Evolutionary conservation across 805 yeast genomes (phyloP).

Genomic region (Tetrapisispora arboricola): DNA sequence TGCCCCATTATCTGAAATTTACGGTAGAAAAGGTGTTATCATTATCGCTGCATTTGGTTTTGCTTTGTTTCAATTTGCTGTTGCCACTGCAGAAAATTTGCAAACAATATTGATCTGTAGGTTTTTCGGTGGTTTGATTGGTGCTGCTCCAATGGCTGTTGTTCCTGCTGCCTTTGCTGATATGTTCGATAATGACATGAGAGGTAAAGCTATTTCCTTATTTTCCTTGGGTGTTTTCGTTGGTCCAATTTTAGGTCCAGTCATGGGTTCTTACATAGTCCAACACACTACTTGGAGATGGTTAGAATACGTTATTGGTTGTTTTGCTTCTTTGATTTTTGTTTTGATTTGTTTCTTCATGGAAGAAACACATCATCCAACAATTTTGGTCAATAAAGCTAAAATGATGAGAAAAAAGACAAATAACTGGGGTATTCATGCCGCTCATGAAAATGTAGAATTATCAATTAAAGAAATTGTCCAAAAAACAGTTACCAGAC

Average conservation of each 20-base stretch:
- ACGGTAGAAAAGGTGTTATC: slow-evolving; percentile 58
- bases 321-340: slow-evolving; percentile 37
- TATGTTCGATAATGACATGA: slow-evolving; percentile 48
- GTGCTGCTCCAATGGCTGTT: slow-evolving; percentile 78
- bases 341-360: slow-evolving; percentile 32
- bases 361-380: slow-evolving; percentile 66
- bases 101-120: slow-evolving; percentile 72
- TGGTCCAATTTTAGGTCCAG: slow-evolving; percentile 79
- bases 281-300: slow-evolving; percentile 71
- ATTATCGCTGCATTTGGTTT: slow-evolving; percentile 47
- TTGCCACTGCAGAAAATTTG: slow-evolving; percentile 66
- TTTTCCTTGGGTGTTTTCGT: slow-evolving; percentile 65
- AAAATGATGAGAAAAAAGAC: slow-evolving; percentile 50
- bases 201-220: slow-evolving; percentile 69
- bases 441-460: slow-evolving; percentile 59
- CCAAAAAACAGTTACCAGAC: slow-evolving; percentile 56
- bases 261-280: slow-evolving; percentile 57
- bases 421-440: slow-evolving; percentile 75
- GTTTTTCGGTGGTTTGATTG: slow-evolving; percentile 70
- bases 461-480: slow-evolving; percentile 48
- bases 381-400: slow-evolving; percentile 54
- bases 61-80: slow-evolving; percentile 55
- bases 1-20: slow-evolving; percentile 81
- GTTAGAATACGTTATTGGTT: slow-evolving; percentile 63
- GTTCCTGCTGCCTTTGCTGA: slow-evolving; percentile 85